Evolutionary conservation across 1,284 basidiomycete genomes (phyloP).

Genomic region (Filobasidium uniguttulatum): DNA sequence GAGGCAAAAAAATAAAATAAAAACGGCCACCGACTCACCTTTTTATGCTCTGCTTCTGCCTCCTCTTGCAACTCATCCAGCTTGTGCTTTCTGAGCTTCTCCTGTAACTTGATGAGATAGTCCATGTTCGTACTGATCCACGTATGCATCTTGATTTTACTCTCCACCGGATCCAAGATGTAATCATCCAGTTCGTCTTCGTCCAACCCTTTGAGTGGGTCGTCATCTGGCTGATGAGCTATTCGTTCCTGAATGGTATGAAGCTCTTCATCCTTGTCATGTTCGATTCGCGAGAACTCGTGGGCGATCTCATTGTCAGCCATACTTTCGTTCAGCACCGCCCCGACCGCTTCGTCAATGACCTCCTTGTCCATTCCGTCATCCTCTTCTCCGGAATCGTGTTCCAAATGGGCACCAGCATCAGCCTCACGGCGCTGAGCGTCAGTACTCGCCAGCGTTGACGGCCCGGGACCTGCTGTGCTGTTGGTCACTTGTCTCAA

Average conservation of each 20-base stretch:
- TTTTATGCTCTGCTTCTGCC: conserved; percentile 10
- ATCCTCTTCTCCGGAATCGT: conserved; percentile 4
- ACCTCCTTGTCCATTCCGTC: conserved; percentile 1
- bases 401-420: conserved; percentile 1
- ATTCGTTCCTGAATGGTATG: conserved; percentile 15
- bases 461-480: neutral
- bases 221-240: conserved; percentile 33
- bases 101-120: conserved; percentile 77
- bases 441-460: neutral
- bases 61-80: conserved; percentile 1
- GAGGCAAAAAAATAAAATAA: too few species aligned
- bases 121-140: conserved; percentile 96
- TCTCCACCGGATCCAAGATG: conserved; percentile 70
- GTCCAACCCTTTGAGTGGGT: conserved; percentile 47
- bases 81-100: conserved; percentile 39
- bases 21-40: conserved; percentile 2
- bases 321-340: conserved; percentile 12
- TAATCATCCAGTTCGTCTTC: conserved; percentile 85
- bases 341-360: conserved; percentile 4
- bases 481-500: too few species aligned
- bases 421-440: neutral
- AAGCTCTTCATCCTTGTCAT: conserved; percentile 30
- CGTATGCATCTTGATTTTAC: conserved; percentile 77
- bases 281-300: conserved; percentile 21
- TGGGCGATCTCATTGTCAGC: conserved; percentile 14